These are phyloP conservation scores for Sonneratia alba DNA, from an alignment of 345 rosid species.

Conservation along the genomic window DNA sequence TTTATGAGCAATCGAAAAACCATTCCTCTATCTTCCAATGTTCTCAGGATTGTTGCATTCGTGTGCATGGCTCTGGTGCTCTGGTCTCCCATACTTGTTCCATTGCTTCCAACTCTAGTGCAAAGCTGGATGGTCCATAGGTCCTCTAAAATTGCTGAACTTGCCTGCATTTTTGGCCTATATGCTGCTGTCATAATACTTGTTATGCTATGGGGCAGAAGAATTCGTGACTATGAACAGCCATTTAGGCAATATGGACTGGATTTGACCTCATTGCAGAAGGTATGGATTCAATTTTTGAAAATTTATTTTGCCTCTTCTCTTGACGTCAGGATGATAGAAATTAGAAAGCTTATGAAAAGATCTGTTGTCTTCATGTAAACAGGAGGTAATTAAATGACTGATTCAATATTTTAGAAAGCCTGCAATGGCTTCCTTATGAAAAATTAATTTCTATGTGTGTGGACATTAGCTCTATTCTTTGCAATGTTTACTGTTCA, in stretches of 20 bases:
- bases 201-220: constrained; percentile 73
- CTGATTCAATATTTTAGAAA: neutral
- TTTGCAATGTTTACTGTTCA: neutral
- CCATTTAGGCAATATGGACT: constrained; percentile 71
- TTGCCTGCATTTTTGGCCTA: constrained; percentile 68
- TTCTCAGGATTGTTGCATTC: constrained; percentile 63
- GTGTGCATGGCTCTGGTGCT: constrained; percentile 66
- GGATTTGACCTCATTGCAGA: constrained; percentile 40
- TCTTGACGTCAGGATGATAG: neutral
- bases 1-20: neutral
- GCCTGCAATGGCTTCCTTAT: neutral
- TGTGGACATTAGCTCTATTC: neutral
- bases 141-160: constrained; percentile 58
- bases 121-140: constrained; percentile 63
- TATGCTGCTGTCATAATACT: constrained; percentile 65
- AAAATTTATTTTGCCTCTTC: neutral
- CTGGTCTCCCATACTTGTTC: constrained; percentile 81
- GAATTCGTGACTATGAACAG: constrained; percentile 67
- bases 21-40: neutral
- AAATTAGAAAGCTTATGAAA: neutral
- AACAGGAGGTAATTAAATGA: neutral
- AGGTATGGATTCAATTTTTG: constrained; percentile 30
- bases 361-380: neutral
- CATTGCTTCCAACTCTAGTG: constrained; percentile 76
- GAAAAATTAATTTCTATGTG: neutral